Evolutionary conservation across 2,329 filamentous ascomycete genomes (phyloP), one percentile per base, ranked within the genome.

Genomic region (Fusarium scirpi): DNA sequence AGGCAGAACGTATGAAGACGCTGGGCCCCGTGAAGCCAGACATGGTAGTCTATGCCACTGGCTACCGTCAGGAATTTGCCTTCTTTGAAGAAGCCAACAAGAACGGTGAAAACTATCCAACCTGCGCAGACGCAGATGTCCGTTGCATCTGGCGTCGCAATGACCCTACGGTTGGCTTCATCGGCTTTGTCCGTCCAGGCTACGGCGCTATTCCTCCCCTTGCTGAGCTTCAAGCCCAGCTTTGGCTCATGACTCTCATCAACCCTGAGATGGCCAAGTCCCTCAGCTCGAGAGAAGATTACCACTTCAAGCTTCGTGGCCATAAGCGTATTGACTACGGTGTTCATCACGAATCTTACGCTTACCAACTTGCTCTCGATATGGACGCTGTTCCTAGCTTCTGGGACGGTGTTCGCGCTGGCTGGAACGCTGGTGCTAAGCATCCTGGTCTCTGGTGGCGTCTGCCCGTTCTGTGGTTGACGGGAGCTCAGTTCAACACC

Each of bases 171-270:
- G 27, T 48, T 12, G 46, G 46, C 3, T 48, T 48, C 9, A 48
- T 48, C 7, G 46, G 46, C 15, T 48, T 48, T 12, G 20, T 48
- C 15, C 46, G 46, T 12, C 46, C 46, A 12, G 46, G 46, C 15
- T 48, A 48, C 10, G 46, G 46, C 8, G 46, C 46, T 8, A 48
- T 48, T 6, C 46, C 46, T 8, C 46, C 46, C 0, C 46, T 48
- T 32, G 46, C 46, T 12, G 46, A 48, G 15, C 46, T 48, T 12
- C 46, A 48, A 18, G 79, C 82, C 6, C 81, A 83, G 73, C 77
- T 84, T 84, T 82, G 80, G 73, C 82, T 24, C 4, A 48, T 48
- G 46, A 48, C 46, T 18, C 55, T 38, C n/a, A 40, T n/a, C 55
- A 58, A 34, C 13, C 52, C 52, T 25, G 52, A 47, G 6, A n/a